Base-by-base conservation (phyloP, 1,139 yeast genomes). In the Meyerozyma elateridarum region DNA sequence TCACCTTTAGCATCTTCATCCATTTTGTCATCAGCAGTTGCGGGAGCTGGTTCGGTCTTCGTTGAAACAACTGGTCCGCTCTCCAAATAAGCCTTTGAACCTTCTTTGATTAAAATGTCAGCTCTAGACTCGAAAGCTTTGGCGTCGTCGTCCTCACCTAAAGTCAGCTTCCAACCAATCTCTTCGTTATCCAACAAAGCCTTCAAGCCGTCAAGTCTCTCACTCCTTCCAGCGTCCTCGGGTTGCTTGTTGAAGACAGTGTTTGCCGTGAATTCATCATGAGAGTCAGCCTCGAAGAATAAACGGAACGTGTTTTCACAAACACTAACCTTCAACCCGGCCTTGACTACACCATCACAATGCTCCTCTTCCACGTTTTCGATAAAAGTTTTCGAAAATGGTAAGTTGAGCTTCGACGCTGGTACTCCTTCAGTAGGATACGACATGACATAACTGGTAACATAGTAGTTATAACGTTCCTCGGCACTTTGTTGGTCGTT, bases 391-490 rank as follows among this genome's bases (percentile, higher is more conserved):
- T 76, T 81, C 36, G 82, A 61, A 54, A 85, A 85, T 30, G 95
- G 95, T 62, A 83, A 66, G 38, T 70, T 70, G 35, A 87, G 70
- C 40, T 75, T 77, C 20, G 84, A 78, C n/a, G 85, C 78, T n/a
- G 89, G 80, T 15, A 93, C 84, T 20, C 97, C 97, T 57, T 91
- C 98, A 2, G 99, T 91, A 25, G 98, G 97, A 48, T 87, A 94
- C 5, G 95, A 83, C 85, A 91, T 83, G 31, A 91, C 76, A 56
- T 83, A 91, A 31, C 95, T 84, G 0, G 97, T 91, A 34, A 91
- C 73, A 52, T 93, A 91, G 58, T 91, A 89, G 54, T 87, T 89
- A 82, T 95, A 93, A 46, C 74, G 76, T 41, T 85, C 94, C 47
- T 85, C 91, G 3, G 78, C 76, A 20, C 77, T 73, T 47, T 76